Conservation (phyloP, 176 grass and related monocot genomes). For the Carex myosuroides region DNA sequence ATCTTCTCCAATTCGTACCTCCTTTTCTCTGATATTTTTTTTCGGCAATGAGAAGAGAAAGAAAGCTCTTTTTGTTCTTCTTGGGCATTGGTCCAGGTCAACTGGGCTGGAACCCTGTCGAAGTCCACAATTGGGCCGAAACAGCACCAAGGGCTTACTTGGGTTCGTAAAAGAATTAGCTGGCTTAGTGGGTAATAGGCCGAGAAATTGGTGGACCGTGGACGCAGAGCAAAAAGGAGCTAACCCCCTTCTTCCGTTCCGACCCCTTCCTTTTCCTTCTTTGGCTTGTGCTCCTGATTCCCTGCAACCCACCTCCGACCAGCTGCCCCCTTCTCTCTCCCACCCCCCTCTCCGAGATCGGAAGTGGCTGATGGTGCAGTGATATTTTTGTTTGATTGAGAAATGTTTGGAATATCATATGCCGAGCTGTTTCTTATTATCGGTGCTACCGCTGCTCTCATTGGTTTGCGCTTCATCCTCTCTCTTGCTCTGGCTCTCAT, state of each 20-base stretch:
- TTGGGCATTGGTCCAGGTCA: no score
- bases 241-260: neutral
- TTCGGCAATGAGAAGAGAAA: no score
- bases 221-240: neutral
- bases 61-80: no score
- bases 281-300: neutral
- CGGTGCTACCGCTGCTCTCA: conserved; percentile 37
- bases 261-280: neutral
- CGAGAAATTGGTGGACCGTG: neutral
- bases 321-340: neutral
- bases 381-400: neutral
- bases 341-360: neutral
- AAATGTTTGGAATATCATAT: conserved; percentile 46
- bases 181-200: no score
- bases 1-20: no score
- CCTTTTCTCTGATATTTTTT: no score
- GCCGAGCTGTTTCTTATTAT: conserved; percentile 41
- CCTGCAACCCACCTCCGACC: neutral
- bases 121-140: no score
- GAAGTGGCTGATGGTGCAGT: neutral
- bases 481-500: neutral
- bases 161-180: no score
- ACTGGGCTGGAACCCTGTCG: no score
- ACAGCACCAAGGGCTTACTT: no score
- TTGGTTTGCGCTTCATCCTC: conserved; percentile 15